phyloP scores from a whole-genome alignment of 2,329 filamentous ascomycete species.

The Stagonosporopsis cucurbitacearum region DNA sequence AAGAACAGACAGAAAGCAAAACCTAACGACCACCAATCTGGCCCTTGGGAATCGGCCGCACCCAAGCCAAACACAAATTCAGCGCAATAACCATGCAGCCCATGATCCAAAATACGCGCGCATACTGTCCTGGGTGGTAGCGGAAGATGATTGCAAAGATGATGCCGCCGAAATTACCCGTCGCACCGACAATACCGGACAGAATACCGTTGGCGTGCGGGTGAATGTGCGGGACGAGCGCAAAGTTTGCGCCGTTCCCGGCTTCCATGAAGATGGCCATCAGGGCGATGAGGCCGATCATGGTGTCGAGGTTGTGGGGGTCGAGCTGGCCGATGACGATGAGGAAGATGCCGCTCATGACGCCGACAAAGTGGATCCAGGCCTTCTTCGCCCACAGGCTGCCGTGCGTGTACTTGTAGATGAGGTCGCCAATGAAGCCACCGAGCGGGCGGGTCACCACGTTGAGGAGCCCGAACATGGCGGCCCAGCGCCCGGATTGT shows the following conservation, averaged over 20 bases:
- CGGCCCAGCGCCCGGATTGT: slow-evolving; percentile 65
- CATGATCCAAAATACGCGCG: slow-evolving; percentile 79
- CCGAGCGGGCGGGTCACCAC: slow-evolving; percentile 70
- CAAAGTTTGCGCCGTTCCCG: slow-evolving; percentile 85
- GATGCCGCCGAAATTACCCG: slow-evolving; percentile 84
- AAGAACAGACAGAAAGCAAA: slow-evolving; percentile 1
- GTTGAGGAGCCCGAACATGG: slow-evolving; percentile 80
- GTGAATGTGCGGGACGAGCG: slow-evolving; percentile 85
- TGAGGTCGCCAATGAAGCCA: slow-evolving; percentile 64
- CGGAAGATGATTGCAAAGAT: slow-evolving; percentile 84
- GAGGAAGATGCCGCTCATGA: slow-evolving; percentile 65
- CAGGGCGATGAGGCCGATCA: slow-evolving; percentile 79
- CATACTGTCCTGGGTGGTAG: slow-evolving; percentile 73
- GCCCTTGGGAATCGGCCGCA: slow-evolving; percentile 63
- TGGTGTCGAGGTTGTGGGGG: slow-evolving; percentile 65
- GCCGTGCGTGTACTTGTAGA: slow-evolving; percentile 59
- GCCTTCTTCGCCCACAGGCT: slow-evolving; percentile 70
- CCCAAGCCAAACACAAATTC: slow-evolving; percentile 71
- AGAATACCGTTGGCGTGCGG: slow-evolving; percentile 81
- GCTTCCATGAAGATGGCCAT: slow-evolving; percentile 85
- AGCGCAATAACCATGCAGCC: slow-evolving; percentile 75
- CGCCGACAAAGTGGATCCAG: slow-evolving; percentile 62
- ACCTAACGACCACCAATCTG: slow-evolving; percentile 56
- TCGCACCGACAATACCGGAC: slow-evolving; percentile 77
- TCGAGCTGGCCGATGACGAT: slow-evolving; percentile 70